Evolutionary conservation across 352 stramenopile species (phyloP), one percentile per base, ranked within the genome.

Genomic region (Phytophthora fragariaefolia): DNA sequence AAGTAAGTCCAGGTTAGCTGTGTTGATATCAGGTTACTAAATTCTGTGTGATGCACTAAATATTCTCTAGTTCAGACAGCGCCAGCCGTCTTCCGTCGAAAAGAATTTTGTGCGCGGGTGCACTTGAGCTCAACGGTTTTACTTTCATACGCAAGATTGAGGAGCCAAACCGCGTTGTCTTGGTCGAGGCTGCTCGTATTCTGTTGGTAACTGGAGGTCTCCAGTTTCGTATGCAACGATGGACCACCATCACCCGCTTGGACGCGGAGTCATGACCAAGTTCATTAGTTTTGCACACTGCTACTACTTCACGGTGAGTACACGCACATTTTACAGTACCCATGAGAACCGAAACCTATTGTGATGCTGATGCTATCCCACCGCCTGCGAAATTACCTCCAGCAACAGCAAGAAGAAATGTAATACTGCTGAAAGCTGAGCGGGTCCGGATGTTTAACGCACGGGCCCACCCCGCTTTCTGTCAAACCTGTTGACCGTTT

Each of bases 91-190:
- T 10, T 68, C 54, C 8, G 36, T 69, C 17, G 65, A 77, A 34
- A 77, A 68, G 55, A 68, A 55, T 47, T 74, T 77, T 27, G 36
- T 38, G 6, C 5, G 10, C 45, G 6, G 36, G 28, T 36, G 47
- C 30, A 15, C 47, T 12, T 18, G 34, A 55, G 18, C 34, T 74
- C 49, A 71, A 63, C 9, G 69, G 64, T 0, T 60, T 77, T 47
- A 20, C 53, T 1, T 77, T 73, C 24, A 48, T 64, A 42, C 63
- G 69, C 49, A 77, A 73, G 54, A 67, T 59, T 38, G 64, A 77
- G n/a, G 64, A 77, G 28, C 43, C 65, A 0, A 71, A 70, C n/a
- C 65, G 65, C 2, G 30, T 74, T 3, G 49, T 74, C 36, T 36
- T 77, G 6, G 54, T 74, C 9, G 42, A 53, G 8, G 67, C 59